Evolutionary conservation across 2,329 filamentous ascomycete species (phyloP).

Genomic region (Ilyonectria sp.): DNA sequence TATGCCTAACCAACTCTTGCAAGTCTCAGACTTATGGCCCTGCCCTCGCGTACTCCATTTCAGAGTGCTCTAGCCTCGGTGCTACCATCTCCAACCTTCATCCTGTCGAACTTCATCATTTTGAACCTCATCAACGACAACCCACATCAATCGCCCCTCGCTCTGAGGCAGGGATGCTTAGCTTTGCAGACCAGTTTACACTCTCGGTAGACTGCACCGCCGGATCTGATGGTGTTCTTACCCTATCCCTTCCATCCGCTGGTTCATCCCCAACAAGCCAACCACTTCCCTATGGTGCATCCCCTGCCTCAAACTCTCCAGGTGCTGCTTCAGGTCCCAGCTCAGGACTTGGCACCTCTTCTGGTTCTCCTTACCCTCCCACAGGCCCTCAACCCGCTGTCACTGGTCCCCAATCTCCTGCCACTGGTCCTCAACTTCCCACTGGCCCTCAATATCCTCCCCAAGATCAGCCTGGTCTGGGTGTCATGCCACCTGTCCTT

Average conservation of each 20-base stretch:
- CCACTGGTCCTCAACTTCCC: neutral
- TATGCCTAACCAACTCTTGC: constrained; percentile 51
- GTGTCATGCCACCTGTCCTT: neutral
- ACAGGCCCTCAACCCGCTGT: neutral
- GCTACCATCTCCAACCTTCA: constrained; percentile 48
- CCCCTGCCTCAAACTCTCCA: neutral
- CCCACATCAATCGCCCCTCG: constrained; percentile 18
- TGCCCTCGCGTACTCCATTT: constrained; percentile 48
- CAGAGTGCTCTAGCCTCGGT: constrained; percentile 47
- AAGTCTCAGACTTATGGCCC: constrained; percentile 47
- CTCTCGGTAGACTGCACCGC: constrained; percentile 49
- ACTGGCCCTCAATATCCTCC: neutral
- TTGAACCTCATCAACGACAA: constrained; percentile 27
- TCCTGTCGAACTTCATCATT: constrained; percentile 49
- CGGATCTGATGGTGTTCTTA: constrained; percentile 52
- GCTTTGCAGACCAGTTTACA: constrained; percentile 43
- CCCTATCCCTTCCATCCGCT: constrained; percentile 44
- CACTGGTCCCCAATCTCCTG: neutral
- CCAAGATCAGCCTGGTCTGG: neutral
- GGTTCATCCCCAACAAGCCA: constrained; percentile 30
- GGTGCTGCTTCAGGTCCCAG: constrained; percentile 9
- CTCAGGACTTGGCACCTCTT: constrained; percentile 7
- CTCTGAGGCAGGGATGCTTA: constrained; percentile 27
- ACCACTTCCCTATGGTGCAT: neutral
- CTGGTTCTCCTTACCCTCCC: neutral